Evolutionary conservation across 2,329 filamentous ascomycete genomes (phyloP).

Genomic region (Lojkania enalia): DNA sequence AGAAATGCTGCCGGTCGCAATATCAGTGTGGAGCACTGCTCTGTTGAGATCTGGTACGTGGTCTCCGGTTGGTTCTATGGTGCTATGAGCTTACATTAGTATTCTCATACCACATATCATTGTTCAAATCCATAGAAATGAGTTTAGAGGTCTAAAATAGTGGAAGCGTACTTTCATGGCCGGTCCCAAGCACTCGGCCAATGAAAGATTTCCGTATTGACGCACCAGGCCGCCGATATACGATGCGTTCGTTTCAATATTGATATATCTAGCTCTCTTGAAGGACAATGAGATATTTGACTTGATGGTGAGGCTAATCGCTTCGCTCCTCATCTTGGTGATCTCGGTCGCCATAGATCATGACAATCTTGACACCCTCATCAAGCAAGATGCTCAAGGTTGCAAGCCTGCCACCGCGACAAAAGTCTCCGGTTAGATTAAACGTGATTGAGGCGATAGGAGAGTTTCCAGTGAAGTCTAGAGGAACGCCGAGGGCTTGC

Average conservation of each 20-base stretch:
- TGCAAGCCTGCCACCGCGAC: slow-evolving; percentile 59
- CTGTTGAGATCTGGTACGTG: slow-evolving; percentile 53
- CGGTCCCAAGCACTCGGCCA: slow-evolving; percentile 52
- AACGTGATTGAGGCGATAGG: slow-evolving; percentile 9
- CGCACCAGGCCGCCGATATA: slow-evolving; percentile 71
- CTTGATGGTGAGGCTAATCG: slow-evolving; percentile 61
- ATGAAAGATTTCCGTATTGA: slow-evolving; percentile 67
- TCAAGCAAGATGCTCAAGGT: slow-evolving; percentile 53
- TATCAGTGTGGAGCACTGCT: slow-evolving; percentile 50
- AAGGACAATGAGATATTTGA: slow-evolving; percentile 58
- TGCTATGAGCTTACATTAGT: too few relatives aligned
- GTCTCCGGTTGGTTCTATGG: slow-evolving; percentile 48
- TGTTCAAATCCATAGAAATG: too few relatives aligned
- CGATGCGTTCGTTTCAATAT: slow-evolving; percentile 66
- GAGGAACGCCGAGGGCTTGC: slow-evolving; percentile 58
- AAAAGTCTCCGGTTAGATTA: slow-evolving; percentile 53
- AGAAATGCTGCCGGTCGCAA: slow-evolving; percentile 63
- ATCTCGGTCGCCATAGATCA: slow-evolving; percentile 34
- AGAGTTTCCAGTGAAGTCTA: slow-evolving; percentile 51
- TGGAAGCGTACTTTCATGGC: slow-evolving; percentile 54
- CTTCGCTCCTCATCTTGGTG: slow-evolving; percentile 68
- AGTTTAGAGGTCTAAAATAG: too few relatives aligned
- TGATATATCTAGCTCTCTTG: slow-evolving; percentile 67
- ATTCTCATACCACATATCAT: too few relatives aligned
- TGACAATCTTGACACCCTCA: slow-evolving; percentile 22